phyloP scores from a whole-genome alignment of 2,329 filamentous ascomycete genomes.

The Pseudogymnoascus sp. region DNA sequence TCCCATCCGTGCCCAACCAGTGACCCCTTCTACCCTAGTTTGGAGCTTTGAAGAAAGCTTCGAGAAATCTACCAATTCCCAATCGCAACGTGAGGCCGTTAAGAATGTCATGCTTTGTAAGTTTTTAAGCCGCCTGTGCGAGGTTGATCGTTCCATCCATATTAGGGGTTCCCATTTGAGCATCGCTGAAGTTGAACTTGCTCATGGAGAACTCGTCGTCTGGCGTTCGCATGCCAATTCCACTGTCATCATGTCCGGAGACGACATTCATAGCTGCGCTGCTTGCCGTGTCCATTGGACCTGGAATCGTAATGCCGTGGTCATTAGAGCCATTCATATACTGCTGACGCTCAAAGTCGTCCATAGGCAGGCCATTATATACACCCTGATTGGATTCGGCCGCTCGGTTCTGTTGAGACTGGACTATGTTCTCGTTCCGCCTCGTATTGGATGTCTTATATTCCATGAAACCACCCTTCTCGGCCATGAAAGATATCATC shows the following conservation, averaged over 20 bases:
- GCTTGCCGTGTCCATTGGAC: constrained; percentile 32
- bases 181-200: constrained; percentile 42
- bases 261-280: constrained; percentile 36
- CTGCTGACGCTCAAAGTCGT: constrained; percentile 23
- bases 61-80: background rate
- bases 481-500: constrained; percentile 83
- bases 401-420: constrained; percentile 15
- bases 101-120: background rate
- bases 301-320: constrained; percentile 15
- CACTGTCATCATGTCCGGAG: constrained; percentile 57
- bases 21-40: constrained; percentile 2
- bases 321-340: constrained; percentile 15
- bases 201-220: constrained; percentile 57
- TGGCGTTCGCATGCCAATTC: constrained; percentile 62
- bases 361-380: constrained; percentile 25
- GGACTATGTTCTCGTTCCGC: background rate
- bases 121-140: background rate
- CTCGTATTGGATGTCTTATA: constrained; percentile 38
- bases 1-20: constrained; percentile 6
- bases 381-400: constrained; percentile 23
- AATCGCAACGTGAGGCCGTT: background rate
- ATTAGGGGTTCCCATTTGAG: constrained; percentile 15
- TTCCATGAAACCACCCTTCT: constrained; percentile 80
- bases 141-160: constrained; percentile 8
- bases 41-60: constrained; percentile 3